Evolutionary conservation across 176 grass and related monocot genomes (phyloP), one percentile per base, ranked within the genome.

Genomic region (Raddia distichophylla): DNA sequence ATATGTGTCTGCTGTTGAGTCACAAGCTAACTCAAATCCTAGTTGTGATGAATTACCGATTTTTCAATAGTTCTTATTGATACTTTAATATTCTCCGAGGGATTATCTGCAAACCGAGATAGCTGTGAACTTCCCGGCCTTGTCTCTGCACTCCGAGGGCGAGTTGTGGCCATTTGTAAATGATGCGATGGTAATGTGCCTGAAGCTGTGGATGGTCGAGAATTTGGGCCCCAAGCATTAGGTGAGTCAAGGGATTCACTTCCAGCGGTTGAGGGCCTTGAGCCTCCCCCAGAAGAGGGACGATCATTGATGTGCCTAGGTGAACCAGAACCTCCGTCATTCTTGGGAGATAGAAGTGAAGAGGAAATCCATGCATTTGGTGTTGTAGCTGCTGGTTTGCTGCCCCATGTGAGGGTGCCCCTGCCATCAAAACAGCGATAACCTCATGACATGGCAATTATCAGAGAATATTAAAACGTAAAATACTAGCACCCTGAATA

Each of bases 71-170:
- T 90, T 78, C 82, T 91, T 77, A 91, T 72, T 6, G 78, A 90
- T 64, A 77, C 76, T 84, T 86, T 80, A 44, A 44, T 74, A 80
- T 74, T 82, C 32, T 93, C 91, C 42, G 65, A 79, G 63, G 83
- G 67, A 82, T 80, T 95, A 77, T 99, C 96, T 7, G 96, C 93
- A 69, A 99, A 99, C 62, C 96, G 92, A 79, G 96, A 99, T 73
- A 99, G 80, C 5, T 99, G 96, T 75, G 93, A 93, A 86, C 96
- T 95, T 78, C 93, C 91, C 71, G 96, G 96, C 78, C 96, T 93
- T 84, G 96, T 99, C 81, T 99, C 96, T 27, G 96, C 96, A 87
- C 96, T 95, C 82, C 85, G 91, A 64, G 96, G 96, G 46, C 96
- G 96, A 84, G 77, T 90, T 77, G 88, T 43, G 46, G 71, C 70